Base-by-base conservation (phyloP, 148 eudicot genomes). In the Diospyros kaki region DNA sequence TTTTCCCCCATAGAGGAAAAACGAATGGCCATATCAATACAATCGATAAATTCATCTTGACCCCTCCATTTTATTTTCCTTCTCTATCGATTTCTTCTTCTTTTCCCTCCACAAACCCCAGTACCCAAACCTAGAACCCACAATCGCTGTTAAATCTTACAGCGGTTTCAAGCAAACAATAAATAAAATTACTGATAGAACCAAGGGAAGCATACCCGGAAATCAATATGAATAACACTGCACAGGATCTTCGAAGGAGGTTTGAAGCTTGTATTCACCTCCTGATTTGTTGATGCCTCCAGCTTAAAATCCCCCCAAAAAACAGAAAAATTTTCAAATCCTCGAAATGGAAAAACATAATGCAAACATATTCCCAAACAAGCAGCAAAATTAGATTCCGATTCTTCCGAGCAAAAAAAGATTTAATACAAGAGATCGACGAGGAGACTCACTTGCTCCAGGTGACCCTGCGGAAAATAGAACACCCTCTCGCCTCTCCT, bases 391-490 rank as follows among this genome's bases (percentile, higher is more conserved):
- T 8, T 44, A 72, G 58, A 63, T 18, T 53, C 58, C 5, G 7
- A 58, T 17, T 14, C 28, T 4, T 4, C 52, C 52, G 52, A 48
- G 1, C 52, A 48, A 1, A 48, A 8, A 48, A 48, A 48, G 52
- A 48, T 28, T 75, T 8, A 40, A 50, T 68, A 12, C 51, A 48
- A 48, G 52, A 4, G 52, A 48, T 48, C 13, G 10, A 28, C 14
- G 39, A 58, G 58, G 0, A 63, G 42, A 79, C 90, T 77, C 77
- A 93, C 98, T 82, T 93, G 96, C 75, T 93, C 96, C 87, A 93
- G 84, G 75, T 93, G 98, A 51, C 98, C 98, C 82, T 93, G 98
- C 2, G 98, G 98, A 44, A 93, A 91, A 80, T 93, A 93, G 66
- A 81, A 93, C 39, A 93, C 96, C 75, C 83, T 85, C 77, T 93